Conservation (phyloP, 176 grass and related monocot species). For the Juncus inflexus region DNA sequence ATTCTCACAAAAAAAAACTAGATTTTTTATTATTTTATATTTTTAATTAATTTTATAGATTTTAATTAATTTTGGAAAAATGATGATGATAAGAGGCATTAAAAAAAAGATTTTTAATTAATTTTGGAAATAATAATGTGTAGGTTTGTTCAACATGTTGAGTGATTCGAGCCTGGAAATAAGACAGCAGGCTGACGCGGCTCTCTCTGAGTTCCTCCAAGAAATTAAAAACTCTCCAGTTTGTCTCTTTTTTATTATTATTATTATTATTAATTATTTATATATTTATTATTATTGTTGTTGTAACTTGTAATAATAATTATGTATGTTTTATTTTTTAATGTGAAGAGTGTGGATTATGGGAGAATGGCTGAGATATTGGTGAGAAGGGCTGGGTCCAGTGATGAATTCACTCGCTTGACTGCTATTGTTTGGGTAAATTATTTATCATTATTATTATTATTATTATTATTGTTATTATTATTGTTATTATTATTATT, state of each 20-base stretch:
- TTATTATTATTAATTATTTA: neutral
- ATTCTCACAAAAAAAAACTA: too few relatives aligned
- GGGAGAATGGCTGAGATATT: slow-evolving; percentile 99
- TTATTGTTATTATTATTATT: neutral
- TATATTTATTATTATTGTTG: too few relatives aligned
- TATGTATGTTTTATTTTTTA: slow-evolving; percentile 8
- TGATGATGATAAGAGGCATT: too few relatives aligned
- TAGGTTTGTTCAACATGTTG: slow-evolving; percentile 98
- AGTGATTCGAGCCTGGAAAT: slow-evolving; percentile 97
- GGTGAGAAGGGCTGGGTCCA: slow-evolving; percentile 74
- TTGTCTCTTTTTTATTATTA: too few relatives aligned
- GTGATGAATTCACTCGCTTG: slow-evolving; percentile 95
- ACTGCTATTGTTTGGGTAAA: slow-evolving; percentile 98
- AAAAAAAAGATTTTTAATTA: too few relatives aligned
- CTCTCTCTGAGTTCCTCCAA: slow-evolving; percentile 98
- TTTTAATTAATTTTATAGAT: too few relatives aligned
- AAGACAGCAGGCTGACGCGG: slow-evolving; percentile 94
- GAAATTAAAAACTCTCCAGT: slow-evolving; percentile 99
- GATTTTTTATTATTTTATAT: too few relatives aligned
- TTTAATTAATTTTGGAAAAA: too few relatives aligned
- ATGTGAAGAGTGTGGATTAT: slow-evolving; percentile 93
- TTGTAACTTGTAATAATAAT: neutral
- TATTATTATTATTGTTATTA: neutral
- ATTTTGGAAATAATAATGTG: neutral
- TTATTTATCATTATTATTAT: neutral